Conservation (phyloP, 2,329 filamentous ascomycete genomes). For the Phaeosphaeriaceae sp. region DNA sequence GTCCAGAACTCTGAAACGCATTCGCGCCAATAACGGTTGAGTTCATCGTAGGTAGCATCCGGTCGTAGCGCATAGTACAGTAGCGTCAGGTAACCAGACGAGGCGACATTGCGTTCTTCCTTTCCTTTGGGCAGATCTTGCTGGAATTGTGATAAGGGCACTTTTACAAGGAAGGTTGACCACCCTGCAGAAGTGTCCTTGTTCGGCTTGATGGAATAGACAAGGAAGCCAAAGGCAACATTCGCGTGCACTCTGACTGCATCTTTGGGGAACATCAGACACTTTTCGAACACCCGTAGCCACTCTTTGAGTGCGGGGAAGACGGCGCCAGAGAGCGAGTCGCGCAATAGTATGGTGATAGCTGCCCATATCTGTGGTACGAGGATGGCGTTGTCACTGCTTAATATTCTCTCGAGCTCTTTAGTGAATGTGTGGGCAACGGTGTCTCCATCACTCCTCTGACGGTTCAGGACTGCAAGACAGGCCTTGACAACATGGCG, state of each 20-base stretch:
- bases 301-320: slow-evolving; percentile 80
- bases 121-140: slow-evolving; percentile 68
- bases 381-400: slow-evolving; percentile 65
- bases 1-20: slow-evolving; percentile 71
- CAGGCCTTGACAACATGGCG: slow-evolving; percentile 71
- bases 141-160: slow-evolving; percentile 37
- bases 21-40: slow-evolving; percentile 80
- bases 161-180: slow-evolving; percentile 38
- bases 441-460: slow-evolving; percentile 64
- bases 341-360: slow-evolving; percentile 77
- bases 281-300: slow-evolving; percentile 79
- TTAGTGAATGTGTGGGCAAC: slow-evolving; percentile 67
- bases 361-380: slow-evolving; percentile 92
- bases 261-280: slow-evolving; percentile 80
- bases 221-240: slow-evolving; percentile 83
- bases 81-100: slow-evolving; percentile 73
- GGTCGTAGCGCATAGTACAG: slow-evolving; percentile 67
- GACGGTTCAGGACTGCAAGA: slow-evolving; percentile 66
- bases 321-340: slow-evolving; percentile 61
- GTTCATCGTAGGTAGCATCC: slow-evolving; percentile 66
- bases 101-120: slow-evolving; percentile 64
- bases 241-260: slow-evolving; percentile 72
- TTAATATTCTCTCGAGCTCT: slow-evolving; percentile 65
- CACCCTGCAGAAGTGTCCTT: slow-evolving; percentile 59
- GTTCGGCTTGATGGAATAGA: slow-evolving; percentile 74